Base-by-base conservation (phyloP, 2,329 filamentous ascomycete genomes). In the Diaporthe vaccinii region DNA sequence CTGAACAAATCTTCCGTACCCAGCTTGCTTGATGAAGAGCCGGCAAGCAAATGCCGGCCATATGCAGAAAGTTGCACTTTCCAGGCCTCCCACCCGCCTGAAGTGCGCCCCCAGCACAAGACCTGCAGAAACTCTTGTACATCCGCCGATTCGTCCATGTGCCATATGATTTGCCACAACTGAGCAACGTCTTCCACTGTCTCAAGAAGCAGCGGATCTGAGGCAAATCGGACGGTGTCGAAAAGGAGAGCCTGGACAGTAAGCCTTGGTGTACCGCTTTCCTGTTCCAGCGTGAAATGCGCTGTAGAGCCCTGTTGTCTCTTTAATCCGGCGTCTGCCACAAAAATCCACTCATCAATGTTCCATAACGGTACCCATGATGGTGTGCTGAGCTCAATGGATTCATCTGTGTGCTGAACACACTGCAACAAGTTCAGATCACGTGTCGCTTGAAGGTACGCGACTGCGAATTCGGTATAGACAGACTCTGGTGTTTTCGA, bases 291-390 rank as follows among this genome's bases (percentile, higher is more conserved):
- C 20, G 44, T 9, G 44, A 49, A 49, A 3, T 49, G 1, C 8
- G 20, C 20, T 49, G 1, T 6, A 49, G 20, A 49, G 20, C 2
- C 20, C 20, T 22, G 20, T 49, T 20, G 17, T 44, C 17, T 44
- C 41, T 4, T 17, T 4, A 8, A 44, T 20, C 0, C 41, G 41
- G 1, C 1, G 20, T 7, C 17, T 17, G 2, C 2, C 1, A 1
- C 0, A 44, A 0, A 1, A 7, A 0, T 1, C 41, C 44, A 49
- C 20, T 49, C 2, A 3, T 49, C 5, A 22, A 49, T 22, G 44
- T 49, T 4, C 44, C 44, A 49, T 49, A 49, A 49, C 1, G 44
- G 44, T 4, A 22, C 44, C 44, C 44, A 49, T 3, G 44, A 49
- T 49, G 44, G 44, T 22, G 44, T 49, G 17, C 20, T 17, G 17